phyloP scores from a whole-genome alignment of 1,284 basidiomycete genomes.

The Fomitopsis pinicola region DNA sequence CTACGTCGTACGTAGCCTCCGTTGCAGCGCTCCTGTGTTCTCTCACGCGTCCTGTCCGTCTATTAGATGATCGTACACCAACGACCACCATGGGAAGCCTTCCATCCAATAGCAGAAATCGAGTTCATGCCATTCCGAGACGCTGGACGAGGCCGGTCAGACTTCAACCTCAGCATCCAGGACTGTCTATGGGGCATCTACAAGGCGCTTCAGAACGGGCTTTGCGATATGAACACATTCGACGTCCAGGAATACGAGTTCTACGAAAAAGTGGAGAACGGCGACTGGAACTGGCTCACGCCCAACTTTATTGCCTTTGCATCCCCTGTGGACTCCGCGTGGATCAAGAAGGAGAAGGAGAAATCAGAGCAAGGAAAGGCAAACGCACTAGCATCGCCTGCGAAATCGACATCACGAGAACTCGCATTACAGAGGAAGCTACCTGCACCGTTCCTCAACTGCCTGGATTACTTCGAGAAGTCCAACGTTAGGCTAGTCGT shows the following conservation, averaged over 20 bases:
- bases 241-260: slow-evolving; percentile 87
- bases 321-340: slow-evolving; percentile 80
- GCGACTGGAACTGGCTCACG: slow-evolving; percentile 97
- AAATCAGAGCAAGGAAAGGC: slow-evolving; percentile 34
- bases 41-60: neutral
- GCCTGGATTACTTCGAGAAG: slow-evolving; percentile 89
- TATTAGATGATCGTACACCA: slow-evolving; percentile 88
- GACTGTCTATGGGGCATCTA: slow-evolving; percentile 95
- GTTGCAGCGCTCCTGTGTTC: slow-evolving; percentile 1
- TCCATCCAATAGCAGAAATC: slow-evolving; percentile 85
- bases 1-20: slow-evolving; percentile 65
- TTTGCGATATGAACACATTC: slow-evolving; percentile 92
- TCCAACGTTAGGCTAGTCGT: slow-evolving; percentile 90
- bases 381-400: slow-evolving; percentile 25
- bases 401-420: slow-evolving; percentile 19
- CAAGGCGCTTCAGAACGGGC: slow-evolving; percentile 87
- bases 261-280: slow-evolving; percentile 95
- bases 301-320: slow-evolving; percentile 96
- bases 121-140: slow-evolving; percentile 96
- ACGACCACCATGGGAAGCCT: slow-evolving; percentile 92
- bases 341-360: slow-evolving; percentile 71
- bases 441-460: slow-evolving; percentile 78
- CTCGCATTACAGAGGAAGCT: slow-evolving; percentile 73
- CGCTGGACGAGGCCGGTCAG: slow-evolving; percentile 89
- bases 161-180: slow-evolving; percentile 90